Percentiles rank a stretch among this genome's conserved stretches.
phyloP scores from a whole-genome alignment of 2,329 filamentous ascomycete genomes.

The Diaporthe australafricana region DNA sequence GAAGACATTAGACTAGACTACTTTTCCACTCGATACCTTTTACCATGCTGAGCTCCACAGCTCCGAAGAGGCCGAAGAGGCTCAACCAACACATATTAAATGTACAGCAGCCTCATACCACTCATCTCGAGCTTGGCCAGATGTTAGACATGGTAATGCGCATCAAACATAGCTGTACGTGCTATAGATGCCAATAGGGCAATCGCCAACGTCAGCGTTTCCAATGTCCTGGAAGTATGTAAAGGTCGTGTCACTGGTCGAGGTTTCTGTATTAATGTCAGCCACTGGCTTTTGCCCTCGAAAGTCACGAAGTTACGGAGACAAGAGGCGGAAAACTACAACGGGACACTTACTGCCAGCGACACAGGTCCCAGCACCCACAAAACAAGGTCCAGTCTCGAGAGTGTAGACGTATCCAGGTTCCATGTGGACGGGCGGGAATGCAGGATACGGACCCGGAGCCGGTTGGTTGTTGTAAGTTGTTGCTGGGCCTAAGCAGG shows the following conservation, averaged over 20 bases:
- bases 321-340: too few relatives aligned
- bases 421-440: conserved; percentile 48
- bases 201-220: background rate
- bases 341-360: conserved; percentile 40
- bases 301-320: too few relatives aligned
- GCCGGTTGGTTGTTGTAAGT: conserved; percentile 47
- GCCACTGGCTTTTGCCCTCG: background rate
- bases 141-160: background rate
- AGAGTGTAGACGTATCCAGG: conserved; percentile 48
- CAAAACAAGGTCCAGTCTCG: conserved; percentile 46
- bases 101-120: background rate
- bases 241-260: conserved; percentile 47
- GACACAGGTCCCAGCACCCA: conserved; percentile 45
- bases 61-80: background rate
- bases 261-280: conserved; percentile 37
- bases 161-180: conserved; percentile 30
- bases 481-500: conserved; percentile 38
- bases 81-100: background rate
- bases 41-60: too few relatives aligned
- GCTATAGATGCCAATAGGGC: conserved; percentile 26
- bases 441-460: conserved; percentile 42
- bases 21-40: background rate
- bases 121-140: too few relatives aligned
- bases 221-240: conserved; percentile 44
- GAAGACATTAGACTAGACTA: background rate